These are phyloP conservation scores for Erysimum cheiri DNA, from an alignment of 441 rosid genomes.

Conservation along the genomic window DNA sequence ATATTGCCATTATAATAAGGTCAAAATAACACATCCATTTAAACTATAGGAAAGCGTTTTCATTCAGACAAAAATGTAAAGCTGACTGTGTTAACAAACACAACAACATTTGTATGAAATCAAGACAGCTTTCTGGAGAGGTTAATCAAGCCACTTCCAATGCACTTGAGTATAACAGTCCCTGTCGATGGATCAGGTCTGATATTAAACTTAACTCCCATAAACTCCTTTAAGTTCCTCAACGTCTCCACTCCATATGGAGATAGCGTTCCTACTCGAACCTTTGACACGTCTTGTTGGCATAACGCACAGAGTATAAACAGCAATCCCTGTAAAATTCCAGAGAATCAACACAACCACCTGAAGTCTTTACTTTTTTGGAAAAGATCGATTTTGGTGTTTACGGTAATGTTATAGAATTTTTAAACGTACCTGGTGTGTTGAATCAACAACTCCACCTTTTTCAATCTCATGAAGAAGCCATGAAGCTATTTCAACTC, in stretches of 20 bases:
- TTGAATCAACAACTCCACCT: conserved; percentile 93
- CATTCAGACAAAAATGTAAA: conserved; percentile 14
- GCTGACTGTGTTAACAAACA: conserved; percentile 21
- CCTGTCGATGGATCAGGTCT: conserved; percentile 72
- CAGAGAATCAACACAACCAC: neutral
- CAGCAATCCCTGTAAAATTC: conserved; percentile 64
- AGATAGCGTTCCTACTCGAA: conserved; percentile 82
- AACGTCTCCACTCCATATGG: conserved; percentile 80
- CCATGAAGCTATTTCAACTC: conserved; percentile 73
- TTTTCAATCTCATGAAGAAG: conserved; percentile 87
- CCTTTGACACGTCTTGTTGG: conserved; percentile 77
- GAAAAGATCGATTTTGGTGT: neutral
- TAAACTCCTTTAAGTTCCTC: conserved; percentile 69
- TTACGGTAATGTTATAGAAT: neutral
- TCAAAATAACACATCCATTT: conserved; percentile 3
- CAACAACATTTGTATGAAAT: conserved; percentile 1
- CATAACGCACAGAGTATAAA: conserved; percentile 82
- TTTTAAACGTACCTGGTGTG: conserved; percentile 71
- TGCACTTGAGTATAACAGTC: conserved; percentile 74
- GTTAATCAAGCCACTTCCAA: conserved; percentile 77
- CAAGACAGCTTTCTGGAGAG: conserved; percentile 74
- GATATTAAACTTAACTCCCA: conserved; percentile 65
- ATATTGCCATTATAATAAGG: neutral
- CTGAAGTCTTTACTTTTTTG: conserved; percentile 4
- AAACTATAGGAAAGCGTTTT: neutral